phyloP scores from a whole-genome alignment of 208 protist species.

The Trypanosoma caninum region DNA sequence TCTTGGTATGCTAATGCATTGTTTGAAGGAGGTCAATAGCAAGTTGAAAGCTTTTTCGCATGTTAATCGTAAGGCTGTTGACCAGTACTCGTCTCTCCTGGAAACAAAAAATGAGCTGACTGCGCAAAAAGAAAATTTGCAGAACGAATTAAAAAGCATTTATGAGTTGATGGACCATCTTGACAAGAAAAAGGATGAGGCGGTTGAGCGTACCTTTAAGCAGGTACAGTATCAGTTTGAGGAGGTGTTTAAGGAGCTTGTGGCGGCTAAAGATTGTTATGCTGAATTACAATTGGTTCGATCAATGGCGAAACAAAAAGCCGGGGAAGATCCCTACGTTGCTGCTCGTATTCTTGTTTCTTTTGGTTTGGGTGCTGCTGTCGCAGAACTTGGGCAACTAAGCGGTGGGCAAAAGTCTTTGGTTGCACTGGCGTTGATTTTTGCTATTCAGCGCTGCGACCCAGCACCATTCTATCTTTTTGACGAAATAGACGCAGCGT shows the following conservation, averaged over 20 bases:
- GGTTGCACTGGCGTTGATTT: constrained; percentile 98
- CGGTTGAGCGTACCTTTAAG: constrained; percentile 97
- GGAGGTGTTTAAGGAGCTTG: constrained; percentile 96
- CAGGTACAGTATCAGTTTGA: constrained; percentile 96
- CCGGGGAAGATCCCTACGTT: constrained; percentile 73
- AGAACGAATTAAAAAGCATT: constrained; percentile 90
- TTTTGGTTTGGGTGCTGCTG: constrained; percentile 74
- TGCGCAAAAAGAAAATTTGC: constrained; percentile 72
- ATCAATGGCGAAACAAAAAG: constrained; percentile 28
- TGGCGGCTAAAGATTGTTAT: constrained; percentile 83
- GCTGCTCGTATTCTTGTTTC: constrained; percentile 92
- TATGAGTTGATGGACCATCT: constrained; percentile 93
- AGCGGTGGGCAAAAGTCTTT: constrained; percentile 98
- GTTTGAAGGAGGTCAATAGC: constrained; percentile 74
- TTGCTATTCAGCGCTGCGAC: constrained; percentile 98
- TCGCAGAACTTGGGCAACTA: constrained; percentile 91
- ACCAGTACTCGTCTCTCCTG: constrained; percentile 94
- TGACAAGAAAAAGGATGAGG: constrained; percentile 97
- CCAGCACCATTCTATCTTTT: constrained; percentile 99
- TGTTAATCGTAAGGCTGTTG: constrained; percentile 98
- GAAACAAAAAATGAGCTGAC: constrained; percentile 86
- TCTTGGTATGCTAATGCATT: constrained; percentile 76
- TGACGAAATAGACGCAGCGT: constrained; percentile 98
- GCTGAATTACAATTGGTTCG: constrained; percentile 80
- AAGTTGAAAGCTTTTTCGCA: constrained; percentile 90